A percentile compares a stretch with the other conserved stretches of the same genome.
Evolutionary conservation across 768 basidiomycete genomes (phyloP).

Genomic region (Crassisporium funariophilum): DNA sequence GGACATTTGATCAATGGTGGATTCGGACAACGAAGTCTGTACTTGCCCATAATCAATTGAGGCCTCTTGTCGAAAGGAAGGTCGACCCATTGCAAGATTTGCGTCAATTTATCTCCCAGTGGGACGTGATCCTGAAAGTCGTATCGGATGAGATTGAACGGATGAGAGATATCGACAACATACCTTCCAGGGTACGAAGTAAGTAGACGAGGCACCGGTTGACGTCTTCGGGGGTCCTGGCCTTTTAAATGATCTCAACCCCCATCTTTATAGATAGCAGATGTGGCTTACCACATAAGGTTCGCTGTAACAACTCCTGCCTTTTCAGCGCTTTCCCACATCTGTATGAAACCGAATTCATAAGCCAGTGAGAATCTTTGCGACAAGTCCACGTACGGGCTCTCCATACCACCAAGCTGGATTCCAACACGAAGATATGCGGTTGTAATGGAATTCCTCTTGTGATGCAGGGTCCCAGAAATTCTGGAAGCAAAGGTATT

Average conservation of each 20-base stretch:
- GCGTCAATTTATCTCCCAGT: conserved; percentile 68
- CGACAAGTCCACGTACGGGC: conserved; percentile 51
- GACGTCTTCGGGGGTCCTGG: conserved; percentile 78
- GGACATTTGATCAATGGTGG: conserved; percentile 1
- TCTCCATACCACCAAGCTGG: conserved; percentile 88
- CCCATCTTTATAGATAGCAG: neutral
- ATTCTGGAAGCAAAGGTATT: conserved; percentile 60
- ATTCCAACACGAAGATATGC: conserved; percentile 60
- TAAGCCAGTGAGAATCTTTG: neutral
- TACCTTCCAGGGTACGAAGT: conserved; percentile 81
- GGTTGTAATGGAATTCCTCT: conserved; percentile 74
- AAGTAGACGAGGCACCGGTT: conserved; percentile 67
- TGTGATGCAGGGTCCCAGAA: conserved; percentile 79
- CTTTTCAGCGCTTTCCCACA: conserved; percentile 88
- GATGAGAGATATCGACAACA: conserved; percentile 12
- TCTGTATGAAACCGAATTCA: conserved; percentile 54
- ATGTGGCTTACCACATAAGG: conserved; percentile 79
- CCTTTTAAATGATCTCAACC: conserved; percentile 41
- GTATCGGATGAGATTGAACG: conserved; percentile 3
- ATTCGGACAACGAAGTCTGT: conserved; percentile 4
- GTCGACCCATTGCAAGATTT: conserved; percentile 84
- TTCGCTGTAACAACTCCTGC: conserved; percentile 79
- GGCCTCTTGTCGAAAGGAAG: conserved; percentile 71
- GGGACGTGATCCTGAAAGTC: conserved; percentile 62
- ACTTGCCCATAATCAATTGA: conserved; percentile 72